Evolutionary conservation across 1,139 yeast genomes (phyloP), one percentile per base, ranked within the genome.

Genomic region (Yamadazyma sp.): DNA sequence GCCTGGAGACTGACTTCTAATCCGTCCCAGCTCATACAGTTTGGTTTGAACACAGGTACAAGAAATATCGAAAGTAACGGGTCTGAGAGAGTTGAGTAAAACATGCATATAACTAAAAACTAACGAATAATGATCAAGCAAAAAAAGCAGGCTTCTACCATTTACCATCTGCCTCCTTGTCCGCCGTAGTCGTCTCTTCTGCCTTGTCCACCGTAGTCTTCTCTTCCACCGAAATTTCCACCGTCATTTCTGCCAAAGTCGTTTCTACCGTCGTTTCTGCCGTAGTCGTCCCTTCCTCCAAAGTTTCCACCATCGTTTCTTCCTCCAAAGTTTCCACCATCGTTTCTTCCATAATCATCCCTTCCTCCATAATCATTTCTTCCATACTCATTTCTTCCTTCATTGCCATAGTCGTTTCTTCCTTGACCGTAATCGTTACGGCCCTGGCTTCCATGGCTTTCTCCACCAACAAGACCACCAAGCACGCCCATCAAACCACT

Each of bases 51-150:
- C 31, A 43, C 43, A 17, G 48, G 41, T 5, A 43, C 51, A 7
- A 45, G 61, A 32, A 56, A 57, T 38, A 51, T 59, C 9, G 56
- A 50, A 13, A 61, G 64, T 40, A 52, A 46, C 25, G 57, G 57
- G n/a, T 56, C 62, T 1, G 64, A 59, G 12, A 56, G 52, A 36
- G 57, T 61, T 2, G 65, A 61, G 21, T 61, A 38, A 40, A 3
- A n/a, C n/a, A n/a, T n/a, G n/a, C n/a, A n/a, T n/a, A n/a, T n/a
- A n/a, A n/a, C n/a, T n/a, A n/a, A n/a, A n/a, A n/a, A n/a, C n/a
- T 47, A 47, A 50, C 34, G 54, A 50, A 31, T 49, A 38, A 50
- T 40, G 53, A 18, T 18, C 5, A 18, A 18, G 7, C 8, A 18
- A 18, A 18, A 18, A 47, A 33, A 13, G 33, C 22, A 14, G n/a